These are phyloP conservation scores for Luzula sylvatica DNA, from an alignment of 176 grass and related monocot species.

Conservation along the genomic window DNA sequence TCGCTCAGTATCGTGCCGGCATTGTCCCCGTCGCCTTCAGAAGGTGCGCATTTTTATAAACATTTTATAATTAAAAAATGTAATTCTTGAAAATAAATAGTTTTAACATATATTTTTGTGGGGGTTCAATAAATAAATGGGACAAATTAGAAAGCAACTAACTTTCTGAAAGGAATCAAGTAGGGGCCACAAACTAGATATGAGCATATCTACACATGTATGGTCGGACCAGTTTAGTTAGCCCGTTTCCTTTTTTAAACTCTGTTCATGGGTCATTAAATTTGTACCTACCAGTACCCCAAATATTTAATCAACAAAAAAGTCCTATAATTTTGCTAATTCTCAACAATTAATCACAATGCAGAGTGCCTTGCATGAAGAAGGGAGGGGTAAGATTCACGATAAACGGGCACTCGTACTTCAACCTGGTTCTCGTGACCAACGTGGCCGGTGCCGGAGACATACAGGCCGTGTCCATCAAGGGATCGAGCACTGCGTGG, in stretches of 20 bases:
- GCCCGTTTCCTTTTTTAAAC: too few species aligned
- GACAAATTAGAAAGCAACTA: too few species aligned
- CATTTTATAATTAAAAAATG: too few species aligned
- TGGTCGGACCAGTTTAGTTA: conserved; percentile 2
- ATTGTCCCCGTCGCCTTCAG: conserved; percentile 75
- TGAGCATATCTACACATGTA: conserved; percentile 1
- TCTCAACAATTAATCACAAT: too few species aligned
- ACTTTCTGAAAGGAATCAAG: neutral
- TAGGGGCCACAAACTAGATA: conserved; percentile 5
- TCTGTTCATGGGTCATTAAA: conserved; percentile 4
- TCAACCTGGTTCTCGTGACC: conserved; percentile 78
- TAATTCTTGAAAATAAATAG: too few species aligned
- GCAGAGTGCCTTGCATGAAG: conserved; percentile 74
- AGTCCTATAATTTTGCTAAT: neutral
- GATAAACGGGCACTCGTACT: conserved; percentile 88
- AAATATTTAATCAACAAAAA: neutral
- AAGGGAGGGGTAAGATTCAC: conserved; percentile 91
- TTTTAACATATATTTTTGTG: too few species aligned
- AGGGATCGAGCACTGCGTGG: conserved; percentile 58
- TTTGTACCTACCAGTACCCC: neutral
- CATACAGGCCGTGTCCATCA: conserved; percentile 58
- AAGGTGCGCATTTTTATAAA: conserved; percentile 27
- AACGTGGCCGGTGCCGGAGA: conserved; percentile 85
- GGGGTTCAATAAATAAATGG: too few species aligned
- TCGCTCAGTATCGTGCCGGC: conserved; percentile 77